Evolutionary conservation across 179 eudicot genomes (phyloP), one percentile per base, ranked within the genome.

Genomic region (Corrigiola litoralis): DNA sequence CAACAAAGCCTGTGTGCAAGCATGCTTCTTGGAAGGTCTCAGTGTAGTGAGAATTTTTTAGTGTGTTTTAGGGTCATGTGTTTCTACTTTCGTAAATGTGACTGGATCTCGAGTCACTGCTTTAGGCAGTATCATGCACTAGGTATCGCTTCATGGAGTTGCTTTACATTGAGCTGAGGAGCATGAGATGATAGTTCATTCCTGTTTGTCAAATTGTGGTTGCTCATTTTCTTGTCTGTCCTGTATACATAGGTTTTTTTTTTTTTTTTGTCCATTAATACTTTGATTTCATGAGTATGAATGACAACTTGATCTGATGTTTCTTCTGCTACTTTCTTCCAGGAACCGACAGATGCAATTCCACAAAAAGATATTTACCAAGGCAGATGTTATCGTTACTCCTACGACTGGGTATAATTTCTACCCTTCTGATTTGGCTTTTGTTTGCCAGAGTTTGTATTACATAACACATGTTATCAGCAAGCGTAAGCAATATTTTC

Each of bases 361-460:
- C 37, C 84, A 86, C 72, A 75, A 70, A 40, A 91, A 71, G 73
- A 85, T 94, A 59, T 88, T 94, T 68, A 56, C 80, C 48, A 47
- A 61, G 40, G 96, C 92, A 47, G 95, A 94, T 82, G 94, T 91
- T 56, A 88, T 94, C 38, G 97, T 91, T 61, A 81, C 96, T 40
- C 99, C 99, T 33, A 85, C 95, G 24, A 86, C 88, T 3, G 97
- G 95, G 99, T 94, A 86, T 24, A 37, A 20, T 42, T 36, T 24
- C 40, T 58, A 33, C 21, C 36, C 23, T 42, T 7, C 16, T 21
- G n/a, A 41, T 17, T 41, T 34, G 23, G 36, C 41, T 13, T 14
- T 13, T 2, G 8, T 13, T 25, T 7, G 37, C 17, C 18, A 20
- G 7, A 4, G 46, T 44, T 61, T 48, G 63, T n/a, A n/a, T n/a